Evolutionary conservation across 768 basidiomycete genomes (phyloP).

Genomic region (Fomitopsis pulvina): DNA sequence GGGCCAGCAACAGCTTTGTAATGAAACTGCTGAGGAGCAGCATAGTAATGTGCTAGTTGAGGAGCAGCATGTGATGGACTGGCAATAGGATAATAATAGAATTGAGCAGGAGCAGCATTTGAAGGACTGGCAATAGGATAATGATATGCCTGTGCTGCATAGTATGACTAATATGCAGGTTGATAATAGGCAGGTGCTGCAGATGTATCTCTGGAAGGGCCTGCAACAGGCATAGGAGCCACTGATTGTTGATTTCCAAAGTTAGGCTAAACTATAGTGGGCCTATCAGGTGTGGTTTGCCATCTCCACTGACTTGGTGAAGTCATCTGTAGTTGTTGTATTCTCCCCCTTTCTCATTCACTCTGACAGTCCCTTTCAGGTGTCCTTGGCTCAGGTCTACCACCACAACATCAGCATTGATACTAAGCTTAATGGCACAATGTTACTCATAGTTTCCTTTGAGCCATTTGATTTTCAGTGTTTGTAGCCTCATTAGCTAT

Average conservation of each 20-base stretch:
- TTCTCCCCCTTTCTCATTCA: background rate
- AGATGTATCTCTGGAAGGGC: background rate
- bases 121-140: background rate
- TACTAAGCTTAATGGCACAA: background rate
- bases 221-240: background rate
- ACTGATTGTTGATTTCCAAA: background rate
- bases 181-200: background rate
- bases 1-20: background rate
- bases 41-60: no score
- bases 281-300: background rate
- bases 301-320: background rate
- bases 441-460: background rate
- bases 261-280: background rate
- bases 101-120: background rate
- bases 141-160: background rate
- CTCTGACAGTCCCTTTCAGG: background rate
- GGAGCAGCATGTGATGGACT: no score
- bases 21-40: background rate
- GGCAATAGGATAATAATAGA: background rate
- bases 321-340: background rate
- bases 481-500: background rate
- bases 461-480: background rate
- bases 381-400: background rate
- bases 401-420: background rate
- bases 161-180: background rate